phyloP scores from a whole-genome alignment of 179 eudicot species.

The Amaranthus tricolor region DNA sequence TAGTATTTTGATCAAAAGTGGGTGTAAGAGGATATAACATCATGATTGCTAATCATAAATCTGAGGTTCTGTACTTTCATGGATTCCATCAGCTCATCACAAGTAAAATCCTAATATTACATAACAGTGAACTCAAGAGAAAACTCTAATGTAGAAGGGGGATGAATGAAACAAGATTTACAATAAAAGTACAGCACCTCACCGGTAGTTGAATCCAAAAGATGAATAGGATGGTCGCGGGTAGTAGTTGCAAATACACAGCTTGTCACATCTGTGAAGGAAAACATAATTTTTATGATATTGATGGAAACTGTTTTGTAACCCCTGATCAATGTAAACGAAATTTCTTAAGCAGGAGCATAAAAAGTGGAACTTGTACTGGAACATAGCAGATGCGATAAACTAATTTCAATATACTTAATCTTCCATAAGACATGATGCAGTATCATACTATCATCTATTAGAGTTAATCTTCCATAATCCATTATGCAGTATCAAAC shows the following conservation, averaged over 20 bases:
- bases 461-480: no score
- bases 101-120: not conserved
- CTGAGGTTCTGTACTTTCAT: no score
- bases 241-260: constrained; percentile 94
- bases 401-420: not conserved
- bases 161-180: not conserved
- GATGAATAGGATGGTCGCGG: constrained; percentile 97
- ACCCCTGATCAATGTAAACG: not conserved
- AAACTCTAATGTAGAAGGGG: not conserved
- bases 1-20: constrained; percentile 9
- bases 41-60: not conserved
- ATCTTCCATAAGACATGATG: constrained; percentile 5
- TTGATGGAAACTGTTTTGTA: not conserved
- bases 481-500: not conserved
- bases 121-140: not conserved
- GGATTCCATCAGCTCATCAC: not conserved
- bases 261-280: constrained; percentile 66
- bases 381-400: not conserved
- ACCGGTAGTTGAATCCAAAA: constrained; percentile 95
- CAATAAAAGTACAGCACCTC: constrained; percentile 56
- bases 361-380: not conserved
- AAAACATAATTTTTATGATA: not conserved
- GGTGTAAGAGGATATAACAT: constrained; percentile 1
- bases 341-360: constrained; percentile 5
- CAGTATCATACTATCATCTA: not conserved